Conservation (phyloP, 495 filamentous ascomycete species). For the Immersiella caudata region DNA sequence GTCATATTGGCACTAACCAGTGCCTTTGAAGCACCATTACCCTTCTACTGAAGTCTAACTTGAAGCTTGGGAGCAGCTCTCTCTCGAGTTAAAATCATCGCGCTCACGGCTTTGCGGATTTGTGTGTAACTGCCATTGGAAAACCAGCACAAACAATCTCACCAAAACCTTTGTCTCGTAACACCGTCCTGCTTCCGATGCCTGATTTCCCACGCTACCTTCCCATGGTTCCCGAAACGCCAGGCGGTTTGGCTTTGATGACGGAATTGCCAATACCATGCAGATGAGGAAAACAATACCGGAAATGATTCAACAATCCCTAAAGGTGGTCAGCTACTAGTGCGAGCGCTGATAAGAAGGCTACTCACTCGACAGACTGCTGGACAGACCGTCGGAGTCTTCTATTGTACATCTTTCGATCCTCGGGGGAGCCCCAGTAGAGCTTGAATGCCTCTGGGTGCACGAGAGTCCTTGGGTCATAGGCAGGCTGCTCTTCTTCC, state of each 20-base stretch:
- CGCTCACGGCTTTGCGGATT: neutral
- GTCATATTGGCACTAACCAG: neutral
- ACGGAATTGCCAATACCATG: conserved; percentile 15
- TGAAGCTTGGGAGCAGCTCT: neutral
- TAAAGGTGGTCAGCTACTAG: conserved; percentile 3
- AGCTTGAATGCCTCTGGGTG: conserved; percentile 84
- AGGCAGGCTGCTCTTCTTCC: conserved; percentile 84
- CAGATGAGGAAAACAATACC: neutral
- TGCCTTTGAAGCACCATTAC: neutral
- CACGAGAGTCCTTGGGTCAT: conserved; percentile 87
- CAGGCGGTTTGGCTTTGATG: conserved; percentile 6
- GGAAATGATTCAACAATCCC: conserved; percentile 23
- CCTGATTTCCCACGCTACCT: conserved; percentile 3
- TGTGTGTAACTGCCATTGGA: neutral
- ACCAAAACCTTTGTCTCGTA: neutral
- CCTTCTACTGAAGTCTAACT: neutral
- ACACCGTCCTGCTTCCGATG: conserved; percentile 5
- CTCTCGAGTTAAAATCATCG: neutral
- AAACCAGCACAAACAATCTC: neutral
- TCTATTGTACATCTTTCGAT: conserved; percentile 81
- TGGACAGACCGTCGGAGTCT: conserved; percentile 68
- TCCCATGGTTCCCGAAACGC: conserved; percentile 18
- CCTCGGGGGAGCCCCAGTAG: conserved; percentile 80
- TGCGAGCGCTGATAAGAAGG: neutral
- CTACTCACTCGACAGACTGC: conserved; percentile 54